Percentiles rank a stretch among this genome's conserved stretches.
Conservation (phyloP, 768 basidiomycete species). For the Termitomyces bulborhizus region DNA sequence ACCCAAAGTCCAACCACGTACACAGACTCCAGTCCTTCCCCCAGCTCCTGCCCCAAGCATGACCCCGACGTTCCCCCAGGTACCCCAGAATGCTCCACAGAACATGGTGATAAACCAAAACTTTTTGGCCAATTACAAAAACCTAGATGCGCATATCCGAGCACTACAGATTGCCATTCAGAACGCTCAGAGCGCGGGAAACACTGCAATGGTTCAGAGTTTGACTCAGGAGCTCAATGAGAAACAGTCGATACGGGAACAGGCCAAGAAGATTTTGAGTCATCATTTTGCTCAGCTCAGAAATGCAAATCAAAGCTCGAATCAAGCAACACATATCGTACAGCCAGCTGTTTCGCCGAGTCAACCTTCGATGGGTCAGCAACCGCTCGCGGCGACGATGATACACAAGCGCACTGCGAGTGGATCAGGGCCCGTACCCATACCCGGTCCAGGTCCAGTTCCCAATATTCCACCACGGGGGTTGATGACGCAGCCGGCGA, state of each 20-base stretch:
- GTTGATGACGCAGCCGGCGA: constrained; percentile 5
- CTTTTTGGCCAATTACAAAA: neutral
- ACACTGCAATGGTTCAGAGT: neutral
- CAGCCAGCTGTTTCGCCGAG: neutral
- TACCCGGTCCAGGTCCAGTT: constrained; percentile 3
- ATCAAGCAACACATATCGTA: neutral
- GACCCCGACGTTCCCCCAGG: neutral
- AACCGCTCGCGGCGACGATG: constrained; percentile 16
- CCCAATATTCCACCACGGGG: constrained; percentile 4
- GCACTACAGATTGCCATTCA: constrained; percentile 4
- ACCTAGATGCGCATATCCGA: constrained; percentile 6
- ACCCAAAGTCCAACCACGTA: constrained; percentile 12
- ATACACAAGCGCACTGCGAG: constrained; percentile 16
- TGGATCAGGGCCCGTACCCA: neutral
- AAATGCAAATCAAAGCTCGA: neutral
- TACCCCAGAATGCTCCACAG: neutral
- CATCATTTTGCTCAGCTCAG: neutral
- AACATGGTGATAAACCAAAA: neutral
- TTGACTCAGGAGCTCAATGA: constrained; percentile 11
- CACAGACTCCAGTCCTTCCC: constrained; percentile 6
- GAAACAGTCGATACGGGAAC: constrained; percentile 3
- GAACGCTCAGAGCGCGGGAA: constrained; percentile 6
- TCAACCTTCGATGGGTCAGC: constrained; percentile 16
- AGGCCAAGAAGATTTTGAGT: constrained; percentile 4
- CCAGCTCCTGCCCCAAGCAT: neutral